Base-by-base conservation (phyloP, 2,329 filamentous ascomycete species). In the Myriosclerotinia duriaeana region DNA sequence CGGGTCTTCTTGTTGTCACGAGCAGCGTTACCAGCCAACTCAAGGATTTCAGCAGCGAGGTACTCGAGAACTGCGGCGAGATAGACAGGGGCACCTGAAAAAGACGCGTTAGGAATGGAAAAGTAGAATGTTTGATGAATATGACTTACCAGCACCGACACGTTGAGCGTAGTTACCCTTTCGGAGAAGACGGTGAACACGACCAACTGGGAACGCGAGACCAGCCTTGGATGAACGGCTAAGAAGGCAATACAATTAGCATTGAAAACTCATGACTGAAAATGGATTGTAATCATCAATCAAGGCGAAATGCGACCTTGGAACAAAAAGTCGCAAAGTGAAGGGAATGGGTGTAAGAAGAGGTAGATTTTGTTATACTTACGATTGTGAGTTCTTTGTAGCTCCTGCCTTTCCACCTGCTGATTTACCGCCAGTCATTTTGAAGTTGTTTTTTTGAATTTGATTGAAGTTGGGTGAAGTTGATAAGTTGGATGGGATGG, bases 1-100 rank as follows among this genome's bases (percentile, higher is more conserved):
- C 95, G 93, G 72, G 94, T 99, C 91, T 98, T 98, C 92, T 99
- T 99, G 89, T 98, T 97, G 85, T 99, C 95, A 76, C 95, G 94
- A 72, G 95, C 95, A 77, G 95, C 95, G 82, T 99, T 99, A 76
- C 95, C 95, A 80, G 95, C 95, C 83, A 99, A 84, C 84, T 99
- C 95, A 78, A 99, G 93, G 76, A 99, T 97, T 85, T 99, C 95
- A 73, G 95, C 95, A 75, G 95, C 94, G 68, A 99, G 90, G 80
- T 99, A 99, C 84, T 99, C 95, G 60, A 99, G 92, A 66, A 99
- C 95, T 66, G 94, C 94, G 73, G 94, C 94, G 72, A 98, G 90
- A 81, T 98, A 98, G 78, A 98, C 94, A 72, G 94, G 94, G 74
- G 94, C 94, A 84, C 86, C 85, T 85, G 73, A 30, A 11, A 52